Evolutionary conservation across 163 green algal species (phyloP), one percentile per base, ranked within the genome.

Genomic region (Scenedesmus sp.): DNA sequence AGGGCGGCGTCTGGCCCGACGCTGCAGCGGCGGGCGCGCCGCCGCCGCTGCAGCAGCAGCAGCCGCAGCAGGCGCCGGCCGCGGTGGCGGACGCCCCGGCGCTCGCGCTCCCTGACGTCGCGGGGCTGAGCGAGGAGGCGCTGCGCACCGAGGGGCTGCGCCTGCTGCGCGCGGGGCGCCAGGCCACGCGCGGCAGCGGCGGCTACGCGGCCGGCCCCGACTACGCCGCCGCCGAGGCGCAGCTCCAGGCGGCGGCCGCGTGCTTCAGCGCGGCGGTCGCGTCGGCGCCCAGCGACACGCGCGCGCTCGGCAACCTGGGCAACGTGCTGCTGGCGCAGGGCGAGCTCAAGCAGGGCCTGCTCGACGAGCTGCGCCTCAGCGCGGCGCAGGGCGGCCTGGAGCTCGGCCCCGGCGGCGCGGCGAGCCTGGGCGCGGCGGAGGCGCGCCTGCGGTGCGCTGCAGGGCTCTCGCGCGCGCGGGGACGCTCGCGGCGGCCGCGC

Each of bases 311-410:
- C 28, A 95, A 93, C 80, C 78, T 86, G 70, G 90, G 90, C 34
- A 95, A 94, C 69, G 86, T 85, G 28, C 83, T 95, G 77, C 82
- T 93, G 79, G 88, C 88, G 3, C 81, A 85, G 53, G 80, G 80
- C 0, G 80, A 86, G 64, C 42, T 91, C 48, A 90, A 95, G 84
- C 84, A 86, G 58, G 77, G 71, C 13, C 81, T 90, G 78, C 71
- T 92, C 60, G 82, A 86, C 18, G 80, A 64, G 29, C 70, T 92
- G 77, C 60, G 31, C 42, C 53, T 76, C 24, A 44, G 10, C 47
- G 54, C 39, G 13, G 36, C 28, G 36, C 22, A 56, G 14, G 69
- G 69, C 5, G 82, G 58, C 17, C 60, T 66, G 66, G 77, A 28
- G 53, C 2, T 26, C 63, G 33, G 7, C 11, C 4, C 18, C 2